Evolutionary conservation across 495 filamentous ascomycete species (phyloP).

Genomic region (Apodospora peruviana): DNA sequence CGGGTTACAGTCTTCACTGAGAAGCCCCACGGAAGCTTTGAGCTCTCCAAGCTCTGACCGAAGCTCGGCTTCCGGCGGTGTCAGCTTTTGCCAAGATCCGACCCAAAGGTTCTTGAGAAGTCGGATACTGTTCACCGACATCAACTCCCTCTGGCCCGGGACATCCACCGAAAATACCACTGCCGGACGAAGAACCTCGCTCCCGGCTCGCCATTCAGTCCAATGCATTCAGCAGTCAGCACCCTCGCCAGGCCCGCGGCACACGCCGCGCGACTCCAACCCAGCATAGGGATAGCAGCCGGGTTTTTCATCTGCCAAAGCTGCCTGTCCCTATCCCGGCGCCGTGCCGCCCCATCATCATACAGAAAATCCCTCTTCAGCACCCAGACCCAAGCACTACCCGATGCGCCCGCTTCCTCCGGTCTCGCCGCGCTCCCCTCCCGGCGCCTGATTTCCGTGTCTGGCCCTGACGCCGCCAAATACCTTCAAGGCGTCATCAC

Average conservation of each 20-base stretch:
- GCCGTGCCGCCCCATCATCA: not conserved
- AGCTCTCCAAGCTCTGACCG: too few species aligned
- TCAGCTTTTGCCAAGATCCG: too few species aligned
- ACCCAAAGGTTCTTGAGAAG: too few species aligned
- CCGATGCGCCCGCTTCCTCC: conserved; percentile 25
- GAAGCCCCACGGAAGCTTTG: too few species aligned
- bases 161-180: too few species aligned
- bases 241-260: conserved; percentile 2
- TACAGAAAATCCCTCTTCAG: not conserved
- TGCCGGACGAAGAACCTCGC: too few species aligned
- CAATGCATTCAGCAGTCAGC: conserved; percentile 1
- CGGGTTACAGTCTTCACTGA: too few species aligned
- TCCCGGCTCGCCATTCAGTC: conserved; percentile 2
- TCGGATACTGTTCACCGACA: too few species aligned
- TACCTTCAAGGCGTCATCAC: conserved; percentile 88
- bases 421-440: conserved; percentile 54
- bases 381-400: not conserved
- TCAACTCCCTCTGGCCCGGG: too few species aligned
- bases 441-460: conserved; percentile 71
- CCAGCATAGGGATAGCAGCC: not conserved
- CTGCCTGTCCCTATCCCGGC: not conserved
- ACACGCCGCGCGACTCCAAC: not conserved
- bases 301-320: not conserved
- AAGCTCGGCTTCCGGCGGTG: too few species aligned
- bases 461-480: conserved; percentile 69